These are phyloP conservation scores for Blastobotrys americana DNA, from an alignment of 805 yeast species.

Conservation along the genomic window DNA sequence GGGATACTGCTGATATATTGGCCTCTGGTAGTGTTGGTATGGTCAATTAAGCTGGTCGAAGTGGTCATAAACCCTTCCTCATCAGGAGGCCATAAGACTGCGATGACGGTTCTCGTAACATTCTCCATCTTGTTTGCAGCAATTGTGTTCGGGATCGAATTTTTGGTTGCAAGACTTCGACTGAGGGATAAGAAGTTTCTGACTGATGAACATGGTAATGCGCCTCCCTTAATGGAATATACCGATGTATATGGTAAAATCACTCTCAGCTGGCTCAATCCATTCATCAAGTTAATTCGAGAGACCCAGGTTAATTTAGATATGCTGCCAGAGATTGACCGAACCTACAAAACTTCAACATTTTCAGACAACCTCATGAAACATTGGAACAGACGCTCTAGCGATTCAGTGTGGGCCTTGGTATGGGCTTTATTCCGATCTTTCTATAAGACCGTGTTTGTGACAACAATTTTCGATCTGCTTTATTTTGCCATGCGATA, in stretches of 20 bases:
- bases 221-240: slow-evolving; percentile 25
- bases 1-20: slow-evolving; percentile 14
- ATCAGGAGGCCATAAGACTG: slow-evolving; percentile 4
- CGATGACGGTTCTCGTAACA: slow-evolving; percentile 5
- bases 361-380: slow-evolving; percentile 10
- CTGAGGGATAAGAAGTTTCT: neutral
- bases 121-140: slow-evolving; percentile 10
- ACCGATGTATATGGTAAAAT: slow-evolving; percentile 47
- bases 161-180: slow-evolving; percentile 1
- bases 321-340: slow-evolving; percentile 30
- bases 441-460: slow-evolving; percentile 36
- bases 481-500: slow-evolving; percentile 38
- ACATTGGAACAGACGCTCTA: slow-evolving; percentile 19
- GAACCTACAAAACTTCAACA: slow-evolving; percentile 28
- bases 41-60: slow-evolving; percentile 13
- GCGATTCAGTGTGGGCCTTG: slow-evolving; percentile 17
- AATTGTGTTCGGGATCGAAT: slow-evolving; percentile 4
- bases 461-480: slow-evolving; percentile 41
- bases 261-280: slow-evolving; percentile 55
- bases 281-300: slow-evolving; percentile 45
- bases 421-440: slow-evolving; percentile 27
- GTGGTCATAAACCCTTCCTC: slow-evolving; percentile 4
- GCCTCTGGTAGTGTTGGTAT: slow-evolving; percentile 12
- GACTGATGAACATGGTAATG: slow-evolving; percentile 5
- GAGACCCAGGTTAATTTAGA: slow-evolving; percentile 36